Conservation (phyloP, 371 early-diverging fungal species). For the Mucor velutinosus region DNA sequence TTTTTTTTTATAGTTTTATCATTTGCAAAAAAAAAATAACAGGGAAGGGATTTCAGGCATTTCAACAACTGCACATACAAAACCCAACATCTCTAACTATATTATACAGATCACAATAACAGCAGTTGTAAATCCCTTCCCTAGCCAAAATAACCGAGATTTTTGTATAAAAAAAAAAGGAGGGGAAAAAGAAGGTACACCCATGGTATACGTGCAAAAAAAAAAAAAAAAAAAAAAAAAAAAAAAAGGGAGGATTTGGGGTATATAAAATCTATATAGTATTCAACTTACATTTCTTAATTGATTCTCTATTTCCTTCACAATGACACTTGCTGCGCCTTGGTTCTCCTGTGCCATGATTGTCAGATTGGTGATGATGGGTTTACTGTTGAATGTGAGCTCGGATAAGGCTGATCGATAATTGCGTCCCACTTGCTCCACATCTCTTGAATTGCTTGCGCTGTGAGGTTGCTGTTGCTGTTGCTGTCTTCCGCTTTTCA, state of each 20-base stretch:
- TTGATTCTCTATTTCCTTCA: slow-evolving; percentile 83
- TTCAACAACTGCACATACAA: background rate
- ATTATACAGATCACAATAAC: background rate
- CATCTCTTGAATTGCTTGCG: slow-evolving; percentile 12
- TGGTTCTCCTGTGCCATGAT: slow-evolving; percentile 81
- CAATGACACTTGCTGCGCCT: slow-evolving; percentile 67
- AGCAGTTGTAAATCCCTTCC: background rate
- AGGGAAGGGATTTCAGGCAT: slow-evolving; percentile 3
- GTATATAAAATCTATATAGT: background rate
- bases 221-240: background rate
- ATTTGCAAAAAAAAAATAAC: background rate
- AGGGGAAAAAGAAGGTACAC: background rate
- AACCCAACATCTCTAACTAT: background rate
- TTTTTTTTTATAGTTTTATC: background rate
- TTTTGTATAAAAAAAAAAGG: background rate
- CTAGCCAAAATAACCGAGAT: background rate
- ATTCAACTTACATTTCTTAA: slow-evolving; percentile 69
- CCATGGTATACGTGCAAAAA: too few relatives aligned
- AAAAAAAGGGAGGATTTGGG: background rate
- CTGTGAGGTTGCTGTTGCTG: slow-evolving; percentile 26
- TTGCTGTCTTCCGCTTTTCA: slow-evolving; percentile 21
- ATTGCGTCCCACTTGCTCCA: slow-evolving; percentile 39
- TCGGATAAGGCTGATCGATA: slow-evolving; percentile 52
- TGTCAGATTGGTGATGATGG: slow-evolving; percentile 89
- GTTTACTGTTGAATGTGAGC: slow-evolving; percentile 88